Evolutionary conservation across 257 asterid genomes (phyloP), one percentile per base, ranked within the genome.

Genomic region (Eustoma russellianum): DNA sequence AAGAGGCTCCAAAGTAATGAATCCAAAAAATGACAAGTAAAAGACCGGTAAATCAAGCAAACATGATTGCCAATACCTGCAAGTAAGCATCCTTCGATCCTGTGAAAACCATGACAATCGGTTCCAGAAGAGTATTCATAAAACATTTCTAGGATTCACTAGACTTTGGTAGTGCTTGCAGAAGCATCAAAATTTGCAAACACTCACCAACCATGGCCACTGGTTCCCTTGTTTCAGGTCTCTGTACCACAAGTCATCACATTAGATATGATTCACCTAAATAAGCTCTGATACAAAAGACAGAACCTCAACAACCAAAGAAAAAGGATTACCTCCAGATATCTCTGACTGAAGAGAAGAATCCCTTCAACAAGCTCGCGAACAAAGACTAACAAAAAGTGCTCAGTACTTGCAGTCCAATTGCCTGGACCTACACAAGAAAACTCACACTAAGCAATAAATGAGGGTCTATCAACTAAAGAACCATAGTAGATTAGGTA

Each of bases 321-420:
- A 49, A 11, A 49, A 62, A n/a, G 24, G 51, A 66, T 34, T 18
- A 88, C 97, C 90, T 77, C 69, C 33, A 81, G 67, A 46, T 67
- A 66, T 43, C 73, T 79, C 62, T 56, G 81, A 50, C 81, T 56
- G 62, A 83, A 63, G 64, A 65, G 52, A 17, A 80, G 69, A 57
- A 92, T 57, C 60, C 74, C 86, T 57, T 74, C 86, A 55, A 81
- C 60, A 62, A 88, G 80, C 85, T 88, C 99, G 69, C 93, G 94
- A 57, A 81, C 83, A 77, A 71, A 88, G 70, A 92, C 85, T 9
- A 79, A 57, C 68, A 88, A 83, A 41, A 80, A 66, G 65, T 77
- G 72, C 81, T 92, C 64, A 88, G 63, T 58, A 79, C 84, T 75
- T 92, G 99, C 85, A 92, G 79, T 59, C 85, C 91, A 48, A 85